phyloP scores from a whole-genome alignment of 2,329 filamentous ascomycete genomes.

The Gnomoniopsis smithogilvyi region DNA sequence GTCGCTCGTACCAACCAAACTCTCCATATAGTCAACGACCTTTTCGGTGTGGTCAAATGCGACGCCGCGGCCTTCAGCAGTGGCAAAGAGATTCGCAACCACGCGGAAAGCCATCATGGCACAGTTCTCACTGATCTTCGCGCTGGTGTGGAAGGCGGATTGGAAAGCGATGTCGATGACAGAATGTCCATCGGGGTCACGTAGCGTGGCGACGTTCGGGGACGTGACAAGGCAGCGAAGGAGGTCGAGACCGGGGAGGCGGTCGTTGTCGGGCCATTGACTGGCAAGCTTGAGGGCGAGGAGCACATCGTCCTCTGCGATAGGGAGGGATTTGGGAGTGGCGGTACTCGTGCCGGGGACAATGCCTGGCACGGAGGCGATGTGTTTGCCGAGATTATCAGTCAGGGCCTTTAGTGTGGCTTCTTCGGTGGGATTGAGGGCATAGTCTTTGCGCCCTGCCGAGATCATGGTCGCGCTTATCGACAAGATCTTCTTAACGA shows the following conservation, averaged over 20 bases:
- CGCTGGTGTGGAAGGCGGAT: conserved; percentile 35
- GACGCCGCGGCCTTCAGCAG: conserved; percentile 65
- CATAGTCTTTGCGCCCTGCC: conserved; percentile 68
- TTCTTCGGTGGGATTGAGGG: conserved; percentile 71
- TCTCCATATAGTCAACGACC: conserved; percentile 61
- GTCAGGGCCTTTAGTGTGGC: conserved; percentile 58
- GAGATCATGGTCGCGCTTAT: conserved; percentile 72
- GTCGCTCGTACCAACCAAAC: conserved; percentile 51
- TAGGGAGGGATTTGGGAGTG: conserved; percentile 10
- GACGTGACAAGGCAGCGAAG: conserved; percentile 77
- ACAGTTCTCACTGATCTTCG: conserved; percentile 68
- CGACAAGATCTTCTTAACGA: conserved; percentile 73
- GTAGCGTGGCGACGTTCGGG: conserved; percentile 61
- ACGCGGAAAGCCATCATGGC: conserved; percentile 82
- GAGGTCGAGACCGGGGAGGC: conserved; percentile 81
- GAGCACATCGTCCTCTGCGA: conserved; percentile 51
- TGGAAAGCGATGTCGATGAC: conserved; percentile 55
- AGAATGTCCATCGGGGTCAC: conserved; percentile 49
- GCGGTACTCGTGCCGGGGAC: conserved; percentile 8
- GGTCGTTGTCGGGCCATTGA: conserved; percentile 75
- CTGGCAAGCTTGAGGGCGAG: conserved; percentile 71
- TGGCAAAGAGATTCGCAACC: conserved; percentile 80
- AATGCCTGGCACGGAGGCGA: conserved; percentile 28
- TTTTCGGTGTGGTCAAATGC: conserved; percentile 57
- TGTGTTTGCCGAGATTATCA: conserved; percentile 58